Evolutionary conservation across 305 asterid genomes (phyloP), one percentile per base, ranked within the genome.

Genomic region (Solanum hybrid): DNA sequence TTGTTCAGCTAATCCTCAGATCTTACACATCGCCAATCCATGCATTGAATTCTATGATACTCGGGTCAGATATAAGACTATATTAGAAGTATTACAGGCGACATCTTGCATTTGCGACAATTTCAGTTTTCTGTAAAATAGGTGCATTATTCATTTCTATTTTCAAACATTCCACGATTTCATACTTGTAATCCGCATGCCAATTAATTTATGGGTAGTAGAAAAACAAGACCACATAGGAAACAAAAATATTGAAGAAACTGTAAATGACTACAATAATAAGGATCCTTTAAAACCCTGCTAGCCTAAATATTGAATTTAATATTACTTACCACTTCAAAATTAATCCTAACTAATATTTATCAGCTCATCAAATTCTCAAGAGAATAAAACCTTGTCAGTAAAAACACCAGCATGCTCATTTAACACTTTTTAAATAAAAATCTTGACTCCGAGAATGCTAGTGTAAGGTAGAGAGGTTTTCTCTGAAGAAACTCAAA

Each of bases 331-430:
- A 26, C 10, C 34, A 72, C 35, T 72, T 72, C 15, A 72, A 26
- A 72, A 72, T 72, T 5, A 72, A 72, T 75, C 12, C 38, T 7
- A 31, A 75, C 24, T 29, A 29, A 31, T 7, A 31, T 31, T 15
- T 13, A 75, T 29, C 12, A 13, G 4, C 79, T 75, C 79, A 75
- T 75, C 79, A 75, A 29, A 13, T 75, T 31, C 24, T 31, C 72
- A 7, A 64, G 26, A 64, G 72, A 60, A 51, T 51, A 75, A 73
- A 29, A 75, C 19, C 87, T 71, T 93, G 95, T 98, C 96, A n/a
- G 98, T 98, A 89, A 95, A 95, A 91, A 95, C 98, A 56, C 98
- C 96, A 88, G 99, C 98, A 73, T 94, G 93, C 14, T 95, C 95
- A 86, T 95, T 96, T 86, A 98, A 12, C 56, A 42, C 56, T 12